Evolutionary conservation across 768 basidiomycete species (phyloP).

Genomic region (Hypholoma sublateritium): DNA sequence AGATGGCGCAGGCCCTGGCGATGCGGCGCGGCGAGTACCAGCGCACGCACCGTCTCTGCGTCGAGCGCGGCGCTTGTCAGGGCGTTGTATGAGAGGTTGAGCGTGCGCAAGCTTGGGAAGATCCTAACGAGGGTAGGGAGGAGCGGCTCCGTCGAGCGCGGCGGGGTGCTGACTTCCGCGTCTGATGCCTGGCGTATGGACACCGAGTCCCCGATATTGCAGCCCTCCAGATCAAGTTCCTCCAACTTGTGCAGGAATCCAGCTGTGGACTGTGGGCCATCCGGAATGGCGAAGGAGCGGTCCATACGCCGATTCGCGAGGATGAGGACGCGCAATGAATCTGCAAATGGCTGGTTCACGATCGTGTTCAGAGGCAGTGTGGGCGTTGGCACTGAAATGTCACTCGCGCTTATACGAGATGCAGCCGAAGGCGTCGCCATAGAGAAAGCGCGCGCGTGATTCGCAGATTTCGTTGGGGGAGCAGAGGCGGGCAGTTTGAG

Average conservation of each 20-base stretch:
- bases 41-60: slow-evolving; percentile 42
- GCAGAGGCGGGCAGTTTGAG: slow-evolving; percentile 65
- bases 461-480: slow-evolving; percentile 46
- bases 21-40: slow-evolving; percentile 49
- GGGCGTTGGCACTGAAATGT: slow-evolving; percentile 62
- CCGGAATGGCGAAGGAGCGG: slow-evolving; percentile 57
- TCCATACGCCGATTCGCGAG: slow-evolving; percentile 70
- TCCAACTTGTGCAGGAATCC: slow-evolving; percentile 64
- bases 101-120: slow-evolving; percentile 67
- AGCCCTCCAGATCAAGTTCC: slow-evolving; percentile 74
- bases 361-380: slow-evolving; percentile 70
- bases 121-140: slow-evolving; percentile 59
- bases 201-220: slow-evolving; percentile 63
- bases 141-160: slow-evolving; percentile 51
- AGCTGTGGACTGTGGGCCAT: slow-evolving; percentile 24
- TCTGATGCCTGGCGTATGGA: slow-evolving; percentile 38
- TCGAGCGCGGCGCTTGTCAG: slow-evolving; percentile 56
- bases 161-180: slow-evolving; percentile 32
- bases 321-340: slow-evolving; percentile 54
- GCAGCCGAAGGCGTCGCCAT: slow-evolving; percentile 33
- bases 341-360: slow-evolving; percentile 56
- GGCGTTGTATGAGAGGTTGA: slow-evolving; percentile 77
- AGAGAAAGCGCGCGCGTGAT: slow-evolving; percentile 67
- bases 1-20: slow-evolving; percentile 65
- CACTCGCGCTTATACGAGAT: slow-evolving; percentile 25